Evolutionary conservation across 208 protist species (phyloP), one percentile per base, ranked within the genome.

Genomic region (Leptomonas pyrrhocoris): DNA sequence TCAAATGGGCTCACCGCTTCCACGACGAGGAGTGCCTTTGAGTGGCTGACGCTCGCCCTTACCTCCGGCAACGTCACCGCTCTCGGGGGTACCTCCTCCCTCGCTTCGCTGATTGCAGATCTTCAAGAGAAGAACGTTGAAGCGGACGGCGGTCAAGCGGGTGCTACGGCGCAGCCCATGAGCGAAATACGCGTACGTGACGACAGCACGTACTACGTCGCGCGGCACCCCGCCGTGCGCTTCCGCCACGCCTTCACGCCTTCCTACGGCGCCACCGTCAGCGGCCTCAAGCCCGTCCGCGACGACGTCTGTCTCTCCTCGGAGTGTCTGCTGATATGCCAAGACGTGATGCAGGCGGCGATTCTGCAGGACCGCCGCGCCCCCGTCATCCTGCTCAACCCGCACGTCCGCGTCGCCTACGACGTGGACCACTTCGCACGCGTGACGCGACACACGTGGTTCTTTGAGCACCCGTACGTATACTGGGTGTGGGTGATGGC

Each of bases 301-400:
- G 73, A 84, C 53, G 72, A 89, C 18, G 80, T 88, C 27, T 91
- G 88, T 65, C 70, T 74, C 31, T 73, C 83, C 21, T 94, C 88
- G 15, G 85, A 94, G 78, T 94, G 89, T 63, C 72, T 92, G 7
- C 62, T 90, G 19, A 66, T 91, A 34, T 88, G 86, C 54, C 65
- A 89, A 56, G 89, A 90, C 62, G 65, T 92, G 6, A 73, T 84
- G 71, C 84, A 92, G 5, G 80, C 75, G 0, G 79, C 78, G 23
- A 40, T 89, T 21, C 45, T 87, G 45, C 75, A 73, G 12, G 75
- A 90, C 11, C 25, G 34, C 0, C 78, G 86, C 5, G 62, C 64
- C 28, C 84, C 89, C 0, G 40, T 91, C 25, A 85, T 94, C 31
- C 63, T 94, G 12, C 85, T 94, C 48, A 94, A 94, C 67, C 89